phyloP scores from a whole-genome alignment of 2,329 filamentous ascomycete species.

The Apiospora sp. region DNA sequence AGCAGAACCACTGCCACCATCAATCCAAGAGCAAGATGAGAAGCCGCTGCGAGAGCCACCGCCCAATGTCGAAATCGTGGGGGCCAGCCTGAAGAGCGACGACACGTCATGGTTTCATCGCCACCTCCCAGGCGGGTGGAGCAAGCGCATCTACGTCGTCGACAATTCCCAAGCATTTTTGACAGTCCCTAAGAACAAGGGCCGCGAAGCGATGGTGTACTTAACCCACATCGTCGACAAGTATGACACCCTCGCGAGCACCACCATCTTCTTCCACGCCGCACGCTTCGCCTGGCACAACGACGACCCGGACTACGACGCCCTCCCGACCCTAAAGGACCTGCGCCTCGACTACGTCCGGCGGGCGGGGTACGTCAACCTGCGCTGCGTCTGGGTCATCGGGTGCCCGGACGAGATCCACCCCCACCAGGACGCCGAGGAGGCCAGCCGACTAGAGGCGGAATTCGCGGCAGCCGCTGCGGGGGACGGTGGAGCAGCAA shows the following conservation, averaged over 20 bases:
- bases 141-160: conserved; percentile 62
- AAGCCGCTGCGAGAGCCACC: background rate
- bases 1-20: background rate
- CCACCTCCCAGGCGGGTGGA: conserved; percentile 49
- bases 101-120: conserved; percentile 51
- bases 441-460: background rate
- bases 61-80: conserved; percentile 40
- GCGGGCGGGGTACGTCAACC: conserved; percentile 64
- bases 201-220: conserved; percentile 69
- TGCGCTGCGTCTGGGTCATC: conserved; percentile 55
- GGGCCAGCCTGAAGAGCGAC: conserved; percentile 42
- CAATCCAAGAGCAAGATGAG: background rate
- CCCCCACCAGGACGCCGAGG: conserved; percentile 28
- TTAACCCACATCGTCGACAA: conserved; percentile 69
- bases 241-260: conserved; percentile 65
- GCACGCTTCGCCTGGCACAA: conserved; percentile 66
- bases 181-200: conserved; percentile 43
- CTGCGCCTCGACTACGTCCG: conserved; percentile 60
- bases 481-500: background rate
- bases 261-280: conserved; percentile 67
- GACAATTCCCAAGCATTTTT: conserved; percentile 51
- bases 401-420: conserved; percentile 38
- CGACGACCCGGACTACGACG: conserved; percentile 49
- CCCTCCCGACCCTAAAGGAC: conserved; percentile 55
- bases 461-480: background rate